These are phyloP conservation scores for Plasmodium yoelii DNA, from an alignment of 169 alveolate species.

Conservation along the genomic window DNA sequence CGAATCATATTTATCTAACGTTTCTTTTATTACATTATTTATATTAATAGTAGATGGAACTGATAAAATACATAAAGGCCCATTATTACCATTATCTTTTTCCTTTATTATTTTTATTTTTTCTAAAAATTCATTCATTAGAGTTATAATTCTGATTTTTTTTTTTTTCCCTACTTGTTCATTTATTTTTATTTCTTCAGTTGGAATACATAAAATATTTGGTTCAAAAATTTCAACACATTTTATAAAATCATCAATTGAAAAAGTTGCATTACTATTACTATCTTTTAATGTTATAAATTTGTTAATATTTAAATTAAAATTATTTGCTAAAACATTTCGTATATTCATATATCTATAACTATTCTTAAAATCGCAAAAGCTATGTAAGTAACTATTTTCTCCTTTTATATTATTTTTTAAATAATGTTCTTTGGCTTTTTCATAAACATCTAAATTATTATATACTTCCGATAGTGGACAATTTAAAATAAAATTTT, in stretches of 20 bases:
- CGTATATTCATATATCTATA: slow-evolving; percentile 64
- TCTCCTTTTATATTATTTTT: background rate
- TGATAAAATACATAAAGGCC: slow-evolving; percentile 43
- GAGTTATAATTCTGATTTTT: slow-evolving; percentile 40
- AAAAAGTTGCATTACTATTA: slow-evolving; percentile 24
- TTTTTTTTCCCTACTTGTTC: slow-evolving; percentile 68
- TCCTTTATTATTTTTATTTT: slow-evolving; percentile 49
- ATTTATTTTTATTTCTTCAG: slow-evolving; percentile 61
- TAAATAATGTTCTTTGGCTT: slow-evolving; percentile 55
- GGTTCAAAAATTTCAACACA: slow-evolving; percentile 71
- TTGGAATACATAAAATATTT: slow-evolving; percentile 65
- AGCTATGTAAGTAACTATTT: slow-evolving; percentile 16
- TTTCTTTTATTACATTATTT: slow-evolving; percentile 11
- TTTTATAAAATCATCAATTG: slow-evolving; percentile 53
- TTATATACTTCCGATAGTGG: slow-evolving; percentile 62
- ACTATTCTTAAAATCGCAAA: slow-evolving; percentile 48
- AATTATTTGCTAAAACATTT: slow-evolving; percentile 38
- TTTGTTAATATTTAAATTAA: slow-evolving; percentile 49
- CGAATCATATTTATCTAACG: slow-evolving; percentile 30
- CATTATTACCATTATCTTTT: background rate
- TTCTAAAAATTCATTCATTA: slow-evolving; percentile 65
- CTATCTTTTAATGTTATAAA: slow-evolving; percentile 27
- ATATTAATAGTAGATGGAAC: slow-evolving; percentile 47
- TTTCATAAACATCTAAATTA: slow-evolving; percentile 40
- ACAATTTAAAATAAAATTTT: slow-evolving; percentile 34